Evolutionary conservation across 768 basidiomycete genomes (phyloP), one percentile per base, ranked within the genome.

Genomic region (Suillus placidus): DNA sequence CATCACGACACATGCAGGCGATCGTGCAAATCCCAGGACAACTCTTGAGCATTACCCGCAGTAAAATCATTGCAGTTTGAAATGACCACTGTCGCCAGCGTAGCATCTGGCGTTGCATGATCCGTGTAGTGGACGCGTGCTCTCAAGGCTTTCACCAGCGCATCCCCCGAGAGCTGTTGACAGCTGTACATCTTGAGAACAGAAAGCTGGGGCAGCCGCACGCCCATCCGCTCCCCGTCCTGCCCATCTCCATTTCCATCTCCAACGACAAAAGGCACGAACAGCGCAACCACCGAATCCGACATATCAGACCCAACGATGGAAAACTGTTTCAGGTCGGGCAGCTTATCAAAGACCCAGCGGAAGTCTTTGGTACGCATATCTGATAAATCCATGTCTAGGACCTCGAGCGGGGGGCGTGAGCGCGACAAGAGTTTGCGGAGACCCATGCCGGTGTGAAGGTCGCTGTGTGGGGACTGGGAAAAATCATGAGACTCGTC

Each of bases 271-370:
- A 66, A 76, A 16, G 89, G 88, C 51, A 79, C 80, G 30, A 93
- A 79, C 66, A 91, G 79, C 38, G 77, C 75, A 49, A 93, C 80
- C 65, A 93, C 92, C 47, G 79, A 85, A 77, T 93, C 82, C 34
- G 90, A 90, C 91, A 93, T 90, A 74, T 93, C 92, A 10, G 90
- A 92, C 30, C 88, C 91, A 63, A 88, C 87, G 69, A 93, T 92
- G 56, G 83, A 81, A 74, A 93, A 93, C 58, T 87, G 84, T 69
- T 85, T 84, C 56, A 93, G 78, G 40, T 74, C 66, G 0, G 74
- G 72, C 14, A 91, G 77, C 43, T 82, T 79, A 64, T 87, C 84
- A 68, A 93, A 93, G 57, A 87, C 79, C 78, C 87, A 91, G 37
- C 71, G 73, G 72, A 93, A 93, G 72, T 93, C 92, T 77, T 92